Conservation (phyloP, 2,329 filamentous ascomycete genomes). For the Diaporthe humulicola region DNA sequence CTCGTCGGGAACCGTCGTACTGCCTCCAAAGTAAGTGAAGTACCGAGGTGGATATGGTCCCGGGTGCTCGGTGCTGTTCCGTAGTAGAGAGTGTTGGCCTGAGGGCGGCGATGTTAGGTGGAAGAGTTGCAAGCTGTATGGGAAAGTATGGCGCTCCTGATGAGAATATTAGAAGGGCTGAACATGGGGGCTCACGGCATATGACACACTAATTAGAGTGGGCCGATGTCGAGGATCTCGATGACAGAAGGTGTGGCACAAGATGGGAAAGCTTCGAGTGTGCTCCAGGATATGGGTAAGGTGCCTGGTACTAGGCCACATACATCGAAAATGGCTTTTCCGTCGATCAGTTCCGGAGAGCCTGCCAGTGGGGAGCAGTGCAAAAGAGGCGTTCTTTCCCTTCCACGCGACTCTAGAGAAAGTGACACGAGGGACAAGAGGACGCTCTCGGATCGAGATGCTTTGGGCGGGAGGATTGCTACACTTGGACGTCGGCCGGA, state of each 20-base stretch:
- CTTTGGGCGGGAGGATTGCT: slow-evolving; percentile 3
- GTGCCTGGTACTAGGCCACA: slow-evolving; percentile 30
- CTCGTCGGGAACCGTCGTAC: slow-evolving; percentile 6
- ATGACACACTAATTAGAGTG: slow-evolving; percentile 35
- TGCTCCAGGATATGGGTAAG: slow-evolving; percentile 32
- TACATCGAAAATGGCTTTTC: slow-evolving; percentile 32
- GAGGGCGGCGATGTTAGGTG: slow-evolving; percentile 14
- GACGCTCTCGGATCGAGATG: slow-evolving; percentile 17
- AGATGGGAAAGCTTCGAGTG: slow-evolving; percentile 35
- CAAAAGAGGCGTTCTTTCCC: not conserved
- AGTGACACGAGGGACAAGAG: slow-evolving; percentile 2
- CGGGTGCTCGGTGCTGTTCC: slow-evolving; percentile 3
- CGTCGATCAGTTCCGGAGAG: slow-evolving; percentile 20
- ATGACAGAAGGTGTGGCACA: slow-evolving; percentile 38
- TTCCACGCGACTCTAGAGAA: not conserved
- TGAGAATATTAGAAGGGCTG: slow-evolving; percentile 22
- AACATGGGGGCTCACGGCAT: slow-evolving; percentile 34
- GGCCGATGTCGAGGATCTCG: slow-evolving; percentile 37
- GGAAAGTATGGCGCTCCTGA: slow-evolving; percentile 31
- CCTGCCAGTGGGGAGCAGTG: not conserved
- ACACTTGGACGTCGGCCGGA: slow-evolving; percentile 10
- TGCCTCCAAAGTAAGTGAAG: not conserved
- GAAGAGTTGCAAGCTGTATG: slow-evolving; percentile 6
- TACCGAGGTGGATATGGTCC: slow-evolving; percentile 6
- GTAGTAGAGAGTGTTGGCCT: not conserved